Base-by-base conservation (phyloP, 371 early-diverging fungal species). In the Mucor lusitanicus region DNA sequence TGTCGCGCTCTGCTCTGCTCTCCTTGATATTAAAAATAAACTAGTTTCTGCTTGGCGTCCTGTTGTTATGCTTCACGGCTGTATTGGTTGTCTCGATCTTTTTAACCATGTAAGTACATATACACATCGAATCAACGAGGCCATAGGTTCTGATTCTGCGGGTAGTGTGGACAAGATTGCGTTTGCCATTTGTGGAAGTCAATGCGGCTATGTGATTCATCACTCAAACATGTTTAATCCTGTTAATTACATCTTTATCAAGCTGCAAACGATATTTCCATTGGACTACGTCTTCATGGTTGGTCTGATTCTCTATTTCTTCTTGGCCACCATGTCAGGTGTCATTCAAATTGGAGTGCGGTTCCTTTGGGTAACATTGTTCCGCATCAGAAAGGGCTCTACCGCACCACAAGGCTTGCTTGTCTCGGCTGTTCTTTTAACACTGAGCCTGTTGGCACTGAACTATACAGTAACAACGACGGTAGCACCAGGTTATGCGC, bases 251-350 rank as follows among this genome's bases (percentile, higher is more conserved):
- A 79, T 88, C 27, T 86, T 88, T 72, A 73, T 88, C 42, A 75
- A 80, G 40, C 64, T 88, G 7, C 77, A 85, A 17, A 83, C 82
- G 75, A 72, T 74, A 44, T 90, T 89, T 64, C 88, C 88, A 9
- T 58, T 89, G 33, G 90, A 90, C 59, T 86, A 88, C 61, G 67
- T 90, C 7, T 79, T 90, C 61, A 85, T 88, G 81, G 83, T 86
- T 7, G 42, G 81, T 27, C 65, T 90, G 67, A 84, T 90, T 56
- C 35, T 89, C 8, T 89, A 88, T 71, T 80, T 88, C 65, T 86
- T 90, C 71, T 69, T 80, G 56, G 82, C 86, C 12, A 89, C 89
- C 3, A 80, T 88, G 67, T 76, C 79, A 15, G 91, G 88, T 13
- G 70, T 90, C 32, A 79, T 87, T 25, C 75, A 76, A 21, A 75